Base-by-base conservation (phyloP, 148 eudicot genomes). In the Bassia scoparia region DNA sequence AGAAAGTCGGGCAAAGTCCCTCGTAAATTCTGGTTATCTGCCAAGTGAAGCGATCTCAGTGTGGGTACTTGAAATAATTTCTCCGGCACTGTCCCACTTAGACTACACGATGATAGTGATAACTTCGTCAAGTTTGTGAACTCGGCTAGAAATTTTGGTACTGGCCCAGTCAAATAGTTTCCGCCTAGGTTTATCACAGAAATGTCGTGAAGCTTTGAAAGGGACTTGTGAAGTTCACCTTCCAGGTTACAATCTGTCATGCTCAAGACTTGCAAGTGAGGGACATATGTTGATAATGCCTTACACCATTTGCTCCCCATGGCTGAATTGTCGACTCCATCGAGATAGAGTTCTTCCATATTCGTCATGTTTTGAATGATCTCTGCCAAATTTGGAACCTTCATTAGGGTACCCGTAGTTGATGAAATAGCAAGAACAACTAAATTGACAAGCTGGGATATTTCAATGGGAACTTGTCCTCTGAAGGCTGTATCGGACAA, bases 341-440 rank as follows among this genome's bases (percentile, higher is more conserved):
- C 83, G 7, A 86, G 80, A 78, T 77, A 63, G 21, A 86, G 80
- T 27, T 82, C 81, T 70, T 61, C 77, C 1, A 86, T 54, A 15
- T 65, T 52, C 3, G 75, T 74, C 35, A 84, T 52, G 70, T 81
- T 83, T 62, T 37, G 54, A 38, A 86, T 60, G 70, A 85, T 41
- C 18, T 16, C 16, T 10, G 13, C 48, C 20, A 85, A 48, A 68
- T 68, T 63, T 2, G 80, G 84, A 27, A 52, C 65, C 33, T 70
- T 43, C 16, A 85, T 60, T 33, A 29, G n/a, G n/a, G 0, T 9
- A 74, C 43, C 10, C 69, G 10, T 16, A 34, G 7, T 50, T 17
- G 21, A n/a, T 41, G 50, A 86, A 43, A 86, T 80, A 78, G 84
- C 87, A 54, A 86, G 84, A 68, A 61, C 67, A 24, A 70, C 75